Evolutionary conservation across 2,329 filamentous ascomycete species (phyloP).

Genomic region (Didymella pomorum): DNA sequence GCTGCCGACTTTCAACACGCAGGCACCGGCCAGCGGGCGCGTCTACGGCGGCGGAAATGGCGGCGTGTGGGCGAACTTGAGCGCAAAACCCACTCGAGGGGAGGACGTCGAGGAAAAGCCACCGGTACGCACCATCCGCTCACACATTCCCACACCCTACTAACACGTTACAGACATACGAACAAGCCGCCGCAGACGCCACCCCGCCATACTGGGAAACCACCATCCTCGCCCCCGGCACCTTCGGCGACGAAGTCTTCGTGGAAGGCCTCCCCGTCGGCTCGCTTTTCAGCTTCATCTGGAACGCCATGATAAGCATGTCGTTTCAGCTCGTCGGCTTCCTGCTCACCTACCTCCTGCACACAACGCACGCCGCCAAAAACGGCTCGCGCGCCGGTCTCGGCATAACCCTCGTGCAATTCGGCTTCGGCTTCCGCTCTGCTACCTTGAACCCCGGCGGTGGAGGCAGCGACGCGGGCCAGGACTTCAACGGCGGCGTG

Average conservation of each 20-base stretch:
- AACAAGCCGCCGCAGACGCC: slow-evolving; percentile 95
- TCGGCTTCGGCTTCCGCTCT: slow-evolving; percentile 93
- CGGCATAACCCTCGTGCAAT: slow-evolving; percentile 94
- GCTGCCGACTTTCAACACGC: slow-evolving; percentile 60
- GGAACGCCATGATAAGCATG: slow-evolving; percentile 94
- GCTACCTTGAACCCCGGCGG: slow-evolving; percentile 46
- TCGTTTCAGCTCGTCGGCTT: slow-evolving; percentile 98
- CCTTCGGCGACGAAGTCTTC: slow-evolving; percentile 93
- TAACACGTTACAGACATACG: slow-evolving; percentile 74
- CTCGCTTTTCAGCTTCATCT: slow-evolving; percentile 84
- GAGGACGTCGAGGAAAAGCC: slow-evolving; percentile 89
- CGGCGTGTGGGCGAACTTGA: slow-evolving; percentile 95
- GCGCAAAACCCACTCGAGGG: slow-evolving; percentile 83
- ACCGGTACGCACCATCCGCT: slow-evolving; percentile 70
- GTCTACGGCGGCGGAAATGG: slow-evolving; percentile 82
- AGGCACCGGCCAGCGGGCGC: slow-evolving; percentile 53
- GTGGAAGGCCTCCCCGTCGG: slow-evolving; percentile 95
- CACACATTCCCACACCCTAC: neutral
- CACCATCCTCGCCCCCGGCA: slow-evolving; percentile 91
- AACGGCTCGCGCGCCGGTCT: slow-evolving; percentile 94
- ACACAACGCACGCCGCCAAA: slow-evolving; percentile 97
- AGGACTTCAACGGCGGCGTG: slow-evolving; percentile 63
- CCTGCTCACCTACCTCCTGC: slow-evolving; percentile 94
- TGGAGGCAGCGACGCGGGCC: slow-evolving; percentile 55
- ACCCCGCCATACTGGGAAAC: slow-evolving; percentile 99